Evolutionary conservation across 1,139 yeast species (phyloP).

Genomic region (Petasospora rhodanensis): DNA sequence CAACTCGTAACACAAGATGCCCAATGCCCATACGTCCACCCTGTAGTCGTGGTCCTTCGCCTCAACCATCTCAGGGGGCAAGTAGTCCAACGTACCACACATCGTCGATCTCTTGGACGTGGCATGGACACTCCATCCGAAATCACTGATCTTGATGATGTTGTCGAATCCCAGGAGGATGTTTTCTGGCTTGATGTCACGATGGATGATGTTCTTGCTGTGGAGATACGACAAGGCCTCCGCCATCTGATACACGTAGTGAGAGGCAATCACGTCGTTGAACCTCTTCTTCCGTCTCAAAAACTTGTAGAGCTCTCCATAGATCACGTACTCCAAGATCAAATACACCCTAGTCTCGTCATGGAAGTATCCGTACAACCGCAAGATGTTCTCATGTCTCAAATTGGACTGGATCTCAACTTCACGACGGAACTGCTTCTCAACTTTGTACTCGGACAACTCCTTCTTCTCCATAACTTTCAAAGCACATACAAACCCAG

Average conservation of each 20-base stretch:
- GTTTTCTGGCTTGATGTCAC: slow-evolving; percentile 93
- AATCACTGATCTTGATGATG: slow-evolving; percentile 78
- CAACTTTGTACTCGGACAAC: slow-evolving; percentile 69
- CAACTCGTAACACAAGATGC: slow-evolving; percentile 80
- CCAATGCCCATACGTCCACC: slow-evolving; percentile 93
- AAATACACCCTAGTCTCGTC: slow-evolving; percentile 77
- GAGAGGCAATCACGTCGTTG: slow-evolving; percentile 67
- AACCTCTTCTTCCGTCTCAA: slow-evolving; percentile 63
- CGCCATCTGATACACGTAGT: slow-evolving; percentile 80
- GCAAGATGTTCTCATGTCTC: slow-evolving; percentile 72
- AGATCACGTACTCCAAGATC: slow-evolving; percentile 76
- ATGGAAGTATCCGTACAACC: slow-evolving; percentile 80
- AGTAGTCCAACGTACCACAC: slow-evolving; percentile 92
- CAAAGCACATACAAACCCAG: slow-evolving; percentile 83
- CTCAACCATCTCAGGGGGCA: slow-evolving; percentile 95
- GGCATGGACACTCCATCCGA: slow-evolving; percentile 90
- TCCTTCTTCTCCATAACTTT: slow-evolving; percentile 88
- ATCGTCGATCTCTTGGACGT: slow-evolving; percentile 66
- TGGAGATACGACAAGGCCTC: slow-evolving; percentile 75
- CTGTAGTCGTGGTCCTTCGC: slow-evolving; percentile 70
- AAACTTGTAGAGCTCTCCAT: slow-evolving; percentile 82
- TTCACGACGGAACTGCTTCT: slow-evolving; percentile 83
- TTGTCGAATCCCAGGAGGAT: slow-evolving; percentile 72
- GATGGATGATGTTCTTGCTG: slow-evolving; percentile 72
- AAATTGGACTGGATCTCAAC: slow-evolving; percentile 83